Evolutionary conservation across 176 grass and related monocot species (phyloP).

Genomic region (Phragmites australis): DNA sequence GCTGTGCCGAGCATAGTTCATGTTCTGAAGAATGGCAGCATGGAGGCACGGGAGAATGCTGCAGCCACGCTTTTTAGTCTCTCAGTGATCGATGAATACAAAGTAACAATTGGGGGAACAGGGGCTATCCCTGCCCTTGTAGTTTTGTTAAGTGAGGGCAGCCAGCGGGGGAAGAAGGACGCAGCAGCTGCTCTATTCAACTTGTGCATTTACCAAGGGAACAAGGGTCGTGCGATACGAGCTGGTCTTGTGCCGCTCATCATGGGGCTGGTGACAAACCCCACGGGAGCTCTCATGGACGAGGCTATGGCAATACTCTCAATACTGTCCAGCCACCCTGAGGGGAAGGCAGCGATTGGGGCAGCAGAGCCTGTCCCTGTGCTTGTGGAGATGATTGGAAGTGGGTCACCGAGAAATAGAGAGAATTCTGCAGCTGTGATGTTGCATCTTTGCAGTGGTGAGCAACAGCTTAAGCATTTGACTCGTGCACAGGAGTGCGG

Average conservation of each 20-base stretch:
- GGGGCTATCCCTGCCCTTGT: conserved; percentile 88
- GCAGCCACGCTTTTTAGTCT: conserved; percentile 94
- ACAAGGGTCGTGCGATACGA: conserved; percentile 77
- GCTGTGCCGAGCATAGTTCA: conserved; percentile 76
- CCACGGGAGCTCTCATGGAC: conserved; percentile 62
- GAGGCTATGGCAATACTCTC: conserved; percentile 88
- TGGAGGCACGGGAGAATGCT: conserved; percentile 94
- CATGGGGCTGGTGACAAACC: conserved; percentile 75
- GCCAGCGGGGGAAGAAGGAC: conserved; percentile 83
- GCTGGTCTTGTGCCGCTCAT: conserved; percentile 82
- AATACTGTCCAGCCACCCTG: conserved; percentile 79
- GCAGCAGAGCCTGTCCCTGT: conserved; percentile 71
- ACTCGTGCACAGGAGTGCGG: conserved; percentile 55
- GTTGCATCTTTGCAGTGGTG: conserved; percentile 69
- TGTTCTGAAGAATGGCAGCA: conserved; percentile 88
- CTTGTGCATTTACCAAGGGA: conserved; percentile 94
- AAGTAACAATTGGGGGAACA: conserved; percentile 73
- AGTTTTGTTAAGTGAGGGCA: conserved; percentile 78
- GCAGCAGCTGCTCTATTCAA: conserved; percentile 95
- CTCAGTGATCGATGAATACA: conserved; percentile 85
- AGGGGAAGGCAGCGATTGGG: conserved; percentile 73
- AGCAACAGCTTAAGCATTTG: conserved; percentile 52
- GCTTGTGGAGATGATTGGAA: conserved; percentile 74
- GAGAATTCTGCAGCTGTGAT: conserved; percentile 89
- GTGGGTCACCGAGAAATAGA: conserved; percentile 68